Conservation (phyloP, 2,329 filamentous ascomycete species). For the Fusarium setosum region DNA sequence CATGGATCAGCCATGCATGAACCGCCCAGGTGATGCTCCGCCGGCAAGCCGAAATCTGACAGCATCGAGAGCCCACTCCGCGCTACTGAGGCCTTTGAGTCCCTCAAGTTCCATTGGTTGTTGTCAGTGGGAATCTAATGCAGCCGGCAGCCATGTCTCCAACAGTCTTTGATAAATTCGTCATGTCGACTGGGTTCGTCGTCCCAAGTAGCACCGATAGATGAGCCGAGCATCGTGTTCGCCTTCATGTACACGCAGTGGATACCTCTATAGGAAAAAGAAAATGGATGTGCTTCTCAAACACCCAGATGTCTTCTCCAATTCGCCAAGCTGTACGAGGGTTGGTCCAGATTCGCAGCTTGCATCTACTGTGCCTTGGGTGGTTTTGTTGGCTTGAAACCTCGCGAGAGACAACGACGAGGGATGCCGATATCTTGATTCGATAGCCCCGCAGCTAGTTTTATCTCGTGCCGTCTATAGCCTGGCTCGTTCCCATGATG, state of each 20-base stretch:
- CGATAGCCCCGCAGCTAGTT: background rate
- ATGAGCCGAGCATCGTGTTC: background rate
- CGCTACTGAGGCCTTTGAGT: background rate
- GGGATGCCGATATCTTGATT: background rate
- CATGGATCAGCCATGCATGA: conserved; percentile 4
- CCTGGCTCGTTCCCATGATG: background rate
- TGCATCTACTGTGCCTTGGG: too few relatives aligned
- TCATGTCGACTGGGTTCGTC: background rate
- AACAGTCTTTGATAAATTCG: background rate
- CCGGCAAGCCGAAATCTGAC: background rate
- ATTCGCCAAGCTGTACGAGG: too few relatives aligned
- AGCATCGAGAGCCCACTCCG: background rate
- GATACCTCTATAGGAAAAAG: background rate
- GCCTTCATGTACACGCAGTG: background rate
- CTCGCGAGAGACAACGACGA: background rate
- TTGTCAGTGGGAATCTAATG: background rate
- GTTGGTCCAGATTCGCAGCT: too few relatives aligned
- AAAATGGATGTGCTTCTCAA: too few relatives aligned
- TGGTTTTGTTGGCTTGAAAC: too few relatives aligned
- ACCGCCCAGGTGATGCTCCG: background rate
- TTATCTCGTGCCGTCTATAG: background rate
- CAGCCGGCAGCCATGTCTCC: background rate
- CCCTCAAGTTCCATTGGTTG: background rate
- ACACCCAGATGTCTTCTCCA: too few relatives aligned
- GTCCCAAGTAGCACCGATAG: background rate